phyloP scores from a whole-genome alignment of 2,329 filamentous ascomycete species.

The Penicillium sp. region DNA sequence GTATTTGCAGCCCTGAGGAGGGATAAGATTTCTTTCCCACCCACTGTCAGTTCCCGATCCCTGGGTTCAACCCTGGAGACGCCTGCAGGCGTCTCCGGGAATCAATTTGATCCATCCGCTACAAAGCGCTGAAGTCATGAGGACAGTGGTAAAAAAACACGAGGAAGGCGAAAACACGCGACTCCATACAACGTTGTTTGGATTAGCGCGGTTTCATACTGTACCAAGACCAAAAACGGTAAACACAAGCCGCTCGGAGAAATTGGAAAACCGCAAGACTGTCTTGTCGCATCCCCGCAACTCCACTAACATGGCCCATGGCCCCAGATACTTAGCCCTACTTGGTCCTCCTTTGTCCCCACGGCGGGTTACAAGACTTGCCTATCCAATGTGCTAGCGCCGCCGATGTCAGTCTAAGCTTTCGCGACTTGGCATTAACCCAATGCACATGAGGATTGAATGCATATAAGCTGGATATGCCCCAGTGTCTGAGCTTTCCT shows the following conservation, averaged over 20 bases:
- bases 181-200: not conserved
- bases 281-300: slow-evolving; percentile 7
- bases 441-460: not conserved
- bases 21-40: slow-evolving; percentile 4
- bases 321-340: not conserved
- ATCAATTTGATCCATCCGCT: not conserved
- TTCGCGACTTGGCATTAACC: not conserved
- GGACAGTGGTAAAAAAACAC: no score
- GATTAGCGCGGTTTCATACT: not conserved
- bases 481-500: not conserved
- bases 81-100: not conserved
- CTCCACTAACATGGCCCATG: not conserved
- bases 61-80: no score
- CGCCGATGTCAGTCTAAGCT: slow-evolving; percentile 7
- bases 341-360: not conserved
- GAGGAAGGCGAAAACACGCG: not conserved
- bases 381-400: slow-evolving; percentile 3
- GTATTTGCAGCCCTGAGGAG: not conserved
- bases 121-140: not conserved
- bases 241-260: not conserved
- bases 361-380: slow-evolving; percentile 8
- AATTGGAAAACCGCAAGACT: not conserved
- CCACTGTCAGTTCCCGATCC: not conserved
- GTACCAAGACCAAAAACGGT: not conserved
- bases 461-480: slow-evolving; percentile 3